Evolutionary conservation across 495 filamentous ascomycete genomes (phyloP), one percentile per base, ranked within the genome.

Genomic region (Trichoderma asperelloides): DNA sequence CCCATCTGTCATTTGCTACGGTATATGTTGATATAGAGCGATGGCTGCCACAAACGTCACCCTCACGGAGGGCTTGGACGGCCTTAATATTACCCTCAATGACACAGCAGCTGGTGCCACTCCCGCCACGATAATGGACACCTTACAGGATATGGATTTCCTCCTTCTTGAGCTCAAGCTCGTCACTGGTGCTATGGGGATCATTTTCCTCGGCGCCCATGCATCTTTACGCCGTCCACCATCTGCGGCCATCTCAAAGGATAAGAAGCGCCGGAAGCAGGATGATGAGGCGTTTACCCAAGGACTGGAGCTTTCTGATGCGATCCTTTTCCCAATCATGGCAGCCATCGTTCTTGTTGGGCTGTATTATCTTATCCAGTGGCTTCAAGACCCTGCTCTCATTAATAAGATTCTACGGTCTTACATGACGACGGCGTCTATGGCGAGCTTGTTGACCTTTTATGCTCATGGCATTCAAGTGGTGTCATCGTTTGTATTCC

Each of bases 321-420:
- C 92, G 40, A 81, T 98, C 70, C 79, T 95, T 76, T 89, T 97
- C 64, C 95, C 95, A 9, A 69, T 97, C n/a, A 77, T 90, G 41
- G 94, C 92, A 11, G 95, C 88, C 6, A 68, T 78, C 2, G 85
- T 88, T 0, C 85, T 98, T 12, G 81, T 88, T 37, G 88, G 86
- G 0, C 81, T 98, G 15, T 98, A 97, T 77, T 86, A 93, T 71
- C 81, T 97, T 65, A 92, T 98, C 74, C 91, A 96, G 71, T 96
- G 88, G 84, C 82, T 96, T 30, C 84, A 95, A 70, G 90, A 96
- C 71, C 87, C 94, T 0, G 80, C 85, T 12, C 77, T 95, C 12
- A 71, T 98, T 71, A 98, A 94, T 78, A 90, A 89, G 78, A 85
- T 96, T 23, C 78, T 98, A 15, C 88, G 89, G 43, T 88, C 84